Percentiles rank a stretch among this genome's conserved stretches.
These are phyloP conservation scores for Lactarius indigo DNA, from an alignment of 768 basidiomycete genomes.

Conservation along the genomic window DNA sequence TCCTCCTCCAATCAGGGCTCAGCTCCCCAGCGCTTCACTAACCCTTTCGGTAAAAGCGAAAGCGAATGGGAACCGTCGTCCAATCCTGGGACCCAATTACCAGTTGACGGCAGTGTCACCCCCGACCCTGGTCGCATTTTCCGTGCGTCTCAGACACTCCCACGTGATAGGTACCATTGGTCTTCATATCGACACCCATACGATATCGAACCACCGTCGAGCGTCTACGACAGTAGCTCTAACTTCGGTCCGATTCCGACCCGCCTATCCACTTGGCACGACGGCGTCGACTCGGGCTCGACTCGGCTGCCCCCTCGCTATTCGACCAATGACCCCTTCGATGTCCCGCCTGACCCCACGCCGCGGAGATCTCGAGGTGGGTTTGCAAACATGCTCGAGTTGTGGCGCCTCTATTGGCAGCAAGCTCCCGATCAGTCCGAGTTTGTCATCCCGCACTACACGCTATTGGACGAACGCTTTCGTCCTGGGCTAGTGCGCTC, in stretches of 20 bases:
- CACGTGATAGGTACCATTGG: constrained; percentile 40
- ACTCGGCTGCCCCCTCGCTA: constrained; percentile 17
- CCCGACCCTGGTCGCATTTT: not conserved
- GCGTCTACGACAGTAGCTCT: constrained; percentile 35
- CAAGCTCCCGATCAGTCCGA: constrained; percentile 15
- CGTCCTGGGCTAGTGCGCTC: constrained; percentile 13
- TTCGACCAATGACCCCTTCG: constrained; percentile 13
- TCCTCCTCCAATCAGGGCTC: constrained; percentile 1
- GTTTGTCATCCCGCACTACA: constrained; percentile 11
- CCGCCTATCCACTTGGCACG: constrained; percentile 30
- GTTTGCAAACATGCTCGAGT: constrained; percentile 22
- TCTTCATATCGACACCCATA: constrained; percentile 61
- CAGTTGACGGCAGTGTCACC: constrained; percentile 14
- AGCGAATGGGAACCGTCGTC: constrained; percentile 2
- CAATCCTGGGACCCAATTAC: constrained; percentile 5
- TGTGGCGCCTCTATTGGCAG: constrained; percentile 23
- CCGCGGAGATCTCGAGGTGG: constrained; percentile 23
- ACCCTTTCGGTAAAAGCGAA: constrained; percentile 7
- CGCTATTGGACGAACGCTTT: not conserved
- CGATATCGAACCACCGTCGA: constrained; percentile 52
- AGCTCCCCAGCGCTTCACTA: constrained; percentile 19
- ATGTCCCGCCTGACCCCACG: constrained; percentile 1
- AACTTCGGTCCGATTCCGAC: constrained; percentile 7
- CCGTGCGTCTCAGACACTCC: constrained; percentile 12
- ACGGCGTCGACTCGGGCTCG: not conserved